Conservation (phyloP, 225 moss, liverwort and hornwort species). For the Marchantia paleacea region DNA sequence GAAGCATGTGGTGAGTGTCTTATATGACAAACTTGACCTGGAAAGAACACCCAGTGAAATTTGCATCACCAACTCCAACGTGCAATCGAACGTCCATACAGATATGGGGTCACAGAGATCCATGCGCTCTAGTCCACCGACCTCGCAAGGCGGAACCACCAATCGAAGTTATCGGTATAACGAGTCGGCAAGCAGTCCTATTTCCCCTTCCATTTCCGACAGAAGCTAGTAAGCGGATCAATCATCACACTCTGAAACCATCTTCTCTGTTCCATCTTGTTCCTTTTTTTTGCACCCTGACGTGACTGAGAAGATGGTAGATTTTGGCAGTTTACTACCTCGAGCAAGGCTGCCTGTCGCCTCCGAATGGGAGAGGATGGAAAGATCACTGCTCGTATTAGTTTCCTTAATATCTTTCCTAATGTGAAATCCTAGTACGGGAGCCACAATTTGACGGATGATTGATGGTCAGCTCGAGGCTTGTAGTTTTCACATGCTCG, state of each 20-base stretch:
- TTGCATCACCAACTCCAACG: conserved; percentile 11
- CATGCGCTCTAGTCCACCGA: conserved; percentile 15
- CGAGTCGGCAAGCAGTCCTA: conserved; percentile 2
- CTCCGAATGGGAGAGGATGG: neutral
- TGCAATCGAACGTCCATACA: conserved; percentile 3
- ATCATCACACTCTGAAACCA: too few relatives aligned
- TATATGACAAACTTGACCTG: conserved; percentile 33
- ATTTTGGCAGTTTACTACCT: neutral
- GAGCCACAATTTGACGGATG: neutral
- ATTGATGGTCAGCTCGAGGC: neutral
- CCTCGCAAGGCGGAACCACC: neutral
- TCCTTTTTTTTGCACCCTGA: neutral
- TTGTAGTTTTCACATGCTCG: neutral
- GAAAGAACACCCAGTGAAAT: conserved; percentile 5
- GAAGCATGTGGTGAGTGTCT: conserved; percentile 41
- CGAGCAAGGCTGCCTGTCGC: neutral
- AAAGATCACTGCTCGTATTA: neutral
- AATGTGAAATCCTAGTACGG: neutral
- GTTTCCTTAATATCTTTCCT: neutral
- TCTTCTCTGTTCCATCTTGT: neutral
- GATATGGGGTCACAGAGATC: conserved; percentile 20
- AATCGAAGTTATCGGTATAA: conserved; percentile 17
- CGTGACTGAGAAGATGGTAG: neutral
- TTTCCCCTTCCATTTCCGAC: conserved; percentile 18
- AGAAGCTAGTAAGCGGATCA: conserved; percentile 10